Base-by-base conservation (phyloP, 2,329 filamentous ascomycete species). In the Furcasterigmium sp. region DNA sequence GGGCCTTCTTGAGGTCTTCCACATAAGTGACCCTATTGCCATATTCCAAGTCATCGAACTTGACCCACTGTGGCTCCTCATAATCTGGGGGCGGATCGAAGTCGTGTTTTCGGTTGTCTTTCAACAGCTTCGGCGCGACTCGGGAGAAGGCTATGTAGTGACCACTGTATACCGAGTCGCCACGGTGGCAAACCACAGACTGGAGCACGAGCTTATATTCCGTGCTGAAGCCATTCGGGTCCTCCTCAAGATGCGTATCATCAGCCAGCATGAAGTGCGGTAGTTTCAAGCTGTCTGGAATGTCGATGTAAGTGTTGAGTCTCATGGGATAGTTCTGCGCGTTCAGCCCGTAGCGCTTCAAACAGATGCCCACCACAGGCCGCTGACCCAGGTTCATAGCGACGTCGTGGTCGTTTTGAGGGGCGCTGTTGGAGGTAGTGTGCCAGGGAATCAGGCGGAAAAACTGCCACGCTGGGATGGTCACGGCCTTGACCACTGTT, bases 391-490 rank as follows among this genome's bases (percentile, higher is more conserved):
- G 95, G 57, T 95, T 91, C 41, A 82, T 80, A n/a, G 87, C 89
- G 9, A 96, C 86, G 55, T 95, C 89, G 3, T 82, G 76, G 58
- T 95, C 87, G 48, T 75, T 80, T 42, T 64, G 63, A 5, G 78
- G 78, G 42, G 78, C 72, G 37, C 60, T 66, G 46, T 71, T 70
- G 5, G 68, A 64, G 4, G 75, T 59, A 2, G 88, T 89, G 59
- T 95, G 90, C 91, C 91, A 96, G 21, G 91, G 91, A 54, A 96
- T 89, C 20, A 97, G 70, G 56, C 87, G 89, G 66, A 96, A 97
- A 58, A 97, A 95, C 56, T 96, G 91, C 90, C 91, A 97, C 2
- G 93, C 93, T 29, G 91, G 91, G 70, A 97, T 95, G 46, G 91
- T 84, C 13, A 97, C 86, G 55, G 95, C 91, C 57, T 91, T 95